Percentiles rank a stretch among this genome's conserved stretches.
phyloP scores from a whole-genome alignment of 768 basidiomycete species.

The Xerocomellus amylosporus region DNA sequence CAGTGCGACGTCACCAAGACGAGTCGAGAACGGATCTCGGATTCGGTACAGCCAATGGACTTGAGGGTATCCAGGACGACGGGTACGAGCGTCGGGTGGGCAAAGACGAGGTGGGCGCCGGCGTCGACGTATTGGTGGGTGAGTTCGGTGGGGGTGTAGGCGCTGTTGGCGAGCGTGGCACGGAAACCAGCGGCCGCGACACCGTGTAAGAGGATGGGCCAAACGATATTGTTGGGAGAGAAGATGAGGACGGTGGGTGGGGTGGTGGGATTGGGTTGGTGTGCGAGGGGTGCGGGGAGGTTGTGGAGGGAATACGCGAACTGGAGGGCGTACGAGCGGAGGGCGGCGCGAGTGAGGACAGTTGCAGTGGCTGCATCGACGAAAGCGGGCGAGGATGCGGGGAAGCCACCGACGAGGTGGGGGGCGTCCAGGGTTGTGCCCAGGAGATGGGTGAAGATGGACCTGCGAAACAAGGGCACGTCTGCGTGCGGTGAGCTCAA shows the following conservation, averaged over 20 bases:
- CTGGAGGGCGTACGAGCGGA: constrained; percentile 51
- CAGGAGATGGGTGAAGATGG: constrained; percentile 33
- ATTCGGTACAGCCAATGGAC: constrained; percentile 42
- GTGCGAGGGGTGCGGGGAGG: constrained; percentile 44
- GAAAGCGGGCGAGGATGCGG: constrained; percentile 50
- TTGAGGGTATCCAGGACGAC: constrained; percentile 58
- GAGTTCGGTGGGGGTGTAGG: constrained; percentile 67
- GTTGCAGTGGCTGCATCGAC: constrained; percentile 63
- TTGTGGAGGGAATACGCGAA: constrained; percentile 57
- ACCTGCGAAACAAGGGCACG: constrained; percentile 23
- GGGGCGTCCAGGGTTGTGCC: constrained; percentile 18
- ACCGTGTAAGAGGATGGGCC: constrained; percentile 44
- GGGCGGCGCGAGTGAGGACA: constrained; percentile 52
- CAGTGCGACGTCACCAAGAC: constrained; percentile 54
- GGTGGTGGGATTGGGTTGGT: constrained; percentile 44
- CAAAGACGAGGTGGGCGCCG: constrained; percentile 59
- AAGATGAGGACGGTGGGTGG: constrained; percentile 54
- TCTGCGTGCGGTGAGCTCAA: constrained; percentile 22
- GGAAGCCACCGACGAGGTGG: constrained; percentile 40
- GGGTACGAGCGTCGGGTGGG: constrained; percentile 57
- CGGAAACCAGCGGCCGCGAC: constrained; percentile 63
- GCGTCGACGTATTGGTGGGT: constrained; percentile 70
- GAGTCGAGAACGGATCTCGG: constrained; percentile 51
- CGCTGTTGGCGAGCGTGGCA: constrained; percentile 70
- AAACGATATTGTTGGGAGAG: constrained; percentile 64